These are phyloP conservation scores for Monocercomonoides exilis DNA, from an alignment of 78 protist genomes.

Conservation along the genomic window DNA sequence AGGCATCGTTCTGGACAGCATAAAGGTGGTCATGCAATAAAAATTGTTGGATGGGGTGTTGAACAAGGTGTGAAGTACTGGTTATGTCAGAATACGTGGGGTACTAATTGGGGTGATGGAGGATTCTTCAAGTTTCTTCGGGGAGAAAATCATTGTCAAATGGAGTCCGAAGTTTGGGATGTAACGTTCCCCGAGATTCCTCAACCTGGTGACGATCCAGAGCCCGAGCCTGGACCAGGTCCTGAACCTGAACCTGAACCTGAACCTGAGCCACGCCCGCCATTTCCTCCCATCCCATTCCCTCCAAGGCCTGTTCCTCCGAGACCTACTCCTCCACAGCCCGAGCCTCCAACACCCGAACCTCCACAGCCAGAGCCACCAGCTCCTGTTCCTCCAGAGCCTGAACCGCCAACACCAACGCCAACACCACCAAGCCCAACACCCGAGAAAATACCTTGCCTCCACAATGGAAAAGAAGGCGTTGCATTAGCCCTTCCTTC, in stretches of 20 bases:
- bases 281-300: too few species aligned
- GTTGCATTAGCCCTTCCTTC: not conserved
- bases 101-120: constrained; percentile 20
- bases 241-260: constrained; percentile 1
- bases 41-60: constrained; percentile 41
- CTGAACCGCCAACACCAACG: too few species aligned
- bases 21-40: constrained; percentile 48
- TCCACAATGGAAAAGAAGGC: not conserved
- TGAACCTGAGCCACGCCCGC: not conserved
- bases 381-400: too few species aligned
- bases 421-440: not conserved
- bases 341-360: too few species aligned
- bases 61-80: not conserved
- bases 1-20: constrained; percentile 14
- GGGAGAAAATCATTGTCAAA: constrained; percentile 39
- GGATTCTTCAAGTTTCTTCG: constrained; percentile 28
- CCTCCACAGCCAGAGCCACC: too few species aligned
- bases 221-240: not conserved
- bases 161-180: constrained; percentile 32
- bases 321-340: too few species aligned
- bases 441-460: not conserved
- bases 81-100: constrained; percentile 31
- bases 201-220: not conserved
- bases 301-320: too few species aligned
- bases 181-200: not conserved